These are phyloP conservation scores for Dioscorea alata DNA, from an alignment of 106 monocot genomes.

Conservation along the genomic window DNA sequence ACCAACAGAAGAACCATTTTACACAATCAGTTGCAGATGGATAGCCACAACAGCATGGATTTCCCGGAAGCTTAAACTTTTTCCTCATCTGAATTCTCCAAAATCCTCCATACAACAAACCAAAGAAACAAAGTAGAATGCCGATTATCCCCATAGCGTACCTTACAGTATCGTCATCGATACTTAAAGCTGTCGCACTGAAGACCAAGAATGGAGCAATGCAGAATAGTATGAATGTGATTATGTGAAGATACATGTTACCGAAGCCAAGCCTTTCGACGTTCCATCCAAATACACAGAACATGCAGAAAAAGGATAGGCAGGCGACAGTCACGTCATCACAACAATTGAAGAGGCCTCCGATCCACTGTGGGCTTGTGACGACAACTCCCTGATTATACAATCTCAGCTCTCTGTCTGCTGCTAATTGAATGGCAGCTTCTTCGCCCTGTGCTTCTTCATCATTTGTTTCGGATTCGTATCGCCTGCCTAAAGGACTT, in stretches of 20 bases:
- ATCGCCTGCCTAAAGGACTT: slow-evolving; percentile 36
- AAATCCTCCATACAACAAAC: not conserved
- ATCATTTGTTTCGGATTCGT: slow-evolving; percentile 6
- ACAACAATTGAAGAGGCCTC: slow-evolving; percentile 13
- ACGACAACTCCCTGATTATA: slow-evolving; percentile 1
- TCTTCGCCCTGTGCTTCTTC: not conserved
- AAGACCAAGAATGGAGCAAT: slow-evolving; percentile 3
- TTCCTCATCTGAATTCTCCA: slow-evolving; percentile 45
- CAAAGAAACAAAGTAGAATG: not conserved
- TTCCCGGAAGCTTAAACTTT: slow-evolving; percentile 40
- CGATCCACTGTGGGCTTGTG: slow-evolving; percentile 18
- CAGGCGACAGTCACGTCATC: slow-evolving; percentile 4
- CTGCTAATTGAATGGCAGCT: not conserved
- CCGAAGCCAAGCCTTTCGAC: slow-evolving; percentile 30
- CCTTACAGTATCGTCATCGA: not conserved
- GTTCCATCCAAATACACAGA: slow-evolving; percentile 42
- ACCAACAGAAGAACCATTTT: slow-evolving; percentile 47
- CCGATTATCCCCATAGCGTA: not conserved
- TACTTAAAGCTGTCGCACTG: not conserved
- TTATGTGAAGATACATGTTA: slow-evolving; percentile 11
- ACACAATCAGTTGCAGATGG: slow-evolving; percentile 28
- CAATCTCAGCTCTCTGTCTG: not conserved
- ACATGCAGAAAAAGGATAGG: slow-evolving; percentile 22
- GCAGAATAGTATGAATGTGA: slow-evolving; percentile 2
- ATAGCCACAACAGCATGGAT: slow-evolving; percentile 20